A percentile compares a stretch with the other conserved stretches of the same genome.
Evolutionary conservation across 305 asterid species (phyloP).

Genomic region (Solanum aculeatissimum): DNA sequence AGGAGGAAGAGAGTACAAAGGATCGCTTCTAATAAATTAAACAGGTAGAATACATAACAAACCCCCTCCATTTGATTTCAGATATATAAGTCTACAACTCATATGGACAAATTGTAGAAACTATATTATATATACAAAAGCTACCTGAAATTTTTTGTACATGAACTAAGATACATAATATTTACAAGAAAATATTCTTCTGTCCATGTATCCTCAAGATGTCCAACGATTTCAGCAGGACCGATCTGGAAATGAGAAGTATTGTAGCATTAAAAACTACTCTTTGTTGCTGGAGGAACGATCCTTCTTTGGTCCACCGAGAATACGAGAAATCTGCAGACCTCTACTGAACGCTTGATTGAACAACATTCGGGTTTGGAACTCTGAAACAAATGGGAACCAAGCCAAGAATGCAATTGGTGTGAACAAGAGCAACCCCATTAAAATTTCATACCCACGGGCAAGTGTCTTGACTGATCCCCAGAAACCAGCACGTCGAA

Average conservation of each 20-base stretch:
- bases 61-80: background rate
- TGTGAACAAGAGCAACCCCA: constrained; percentile 70
- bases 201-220: background rate
- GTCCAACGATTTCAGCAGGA: background rate
- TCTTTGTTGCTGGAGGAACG: constrained; percentile 66
- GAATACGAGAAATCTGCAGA: constrained; percentile 97
- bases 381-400: constrained; percentile 98
- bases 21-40: background rate
- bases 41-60: background rate
- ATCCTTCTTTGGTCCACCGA: constrained; percentile 95
- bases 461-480: constrained; percentile 72
- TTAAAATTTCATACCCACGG: constrained; percentile 65
- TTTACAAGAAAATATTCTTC: background rate
- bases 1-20: no score
- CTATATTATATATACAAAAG: background rate
- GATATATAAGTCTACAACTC: background rate
- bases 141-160: background rate
- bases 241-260: background rate
- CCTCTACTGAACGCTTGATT: constrained; percentile 99
- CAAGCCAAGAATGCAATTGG: constrained; percentile 99
- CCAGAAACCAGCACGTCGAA: constrained; percentile 50
- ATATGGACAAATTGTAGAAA: background rate
- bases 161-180: background rate
- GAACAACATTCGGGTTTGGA: constrained; percentile 94
- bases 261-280: constrained; percentile 4